Conservation (phyloP, 176 grass and related monocot genomes). For the Melocanna baccifera region DNA sequence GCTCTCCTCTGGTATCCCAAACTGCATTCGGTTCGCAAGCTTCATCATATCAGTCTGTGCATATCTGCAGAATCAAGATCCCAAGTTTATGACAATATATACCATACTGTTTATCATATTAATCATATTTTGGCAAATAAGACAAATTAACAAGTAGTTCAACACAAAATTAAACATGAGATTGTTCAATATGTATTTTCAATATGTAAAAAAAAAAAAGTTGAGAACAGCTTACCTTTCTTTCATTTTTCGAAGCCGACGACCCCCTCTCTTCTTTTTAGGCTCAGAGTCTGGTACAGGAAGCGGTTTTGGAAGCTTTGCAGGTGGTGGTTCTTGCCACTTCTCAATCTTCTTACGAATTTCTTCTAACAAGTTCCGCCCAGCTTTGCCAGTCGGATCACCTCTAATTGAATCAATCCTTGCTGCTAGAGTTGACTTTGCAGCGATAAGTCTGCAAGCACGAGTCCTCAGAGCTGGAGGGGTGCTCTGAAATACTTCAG, state of each 20-base stretch:
- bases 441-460: conserved; percentile 63
- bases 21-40: conserved; percentile 78
- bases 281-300: conserved; percentile 74
- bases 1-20: conserved; percentile 80
- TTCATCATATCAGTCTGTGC: conserved; percentile 88
- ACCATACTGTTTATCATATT: not conserved
- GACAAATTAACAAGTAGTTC: not conserved
- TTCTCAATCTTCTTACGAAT: conserved; percentile 78
- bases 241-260: conserved; percentile 83
- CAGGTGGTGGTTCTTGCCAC: conserved; percentile 83
- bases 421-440: conserved; percentile 79
- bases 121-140: not conserved
- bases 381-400: conserved; percentile 81
- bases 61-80: conserved; percentile 50
- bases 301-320: conserved; percentile 79
- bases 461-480: conserved; percentile 62
- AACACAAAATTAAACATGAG: not conserved
- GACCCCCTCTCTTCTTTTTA: conserved; percentile 83
- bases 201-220: not conserved
- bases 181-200: conserved; percentile 2
- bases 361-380: conserved; percentile 63
- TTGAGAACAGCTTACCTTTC: conserved; percentile 49
- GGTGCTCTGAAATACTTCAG: conserved; percentile 80
- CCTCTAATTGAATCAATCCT: conserved; percentile 77
- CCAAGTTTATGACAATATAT: not conserved